Base-by-base conservation (phyloP, 169 alveolate species). In the Plasmodium malariae region DNA sequence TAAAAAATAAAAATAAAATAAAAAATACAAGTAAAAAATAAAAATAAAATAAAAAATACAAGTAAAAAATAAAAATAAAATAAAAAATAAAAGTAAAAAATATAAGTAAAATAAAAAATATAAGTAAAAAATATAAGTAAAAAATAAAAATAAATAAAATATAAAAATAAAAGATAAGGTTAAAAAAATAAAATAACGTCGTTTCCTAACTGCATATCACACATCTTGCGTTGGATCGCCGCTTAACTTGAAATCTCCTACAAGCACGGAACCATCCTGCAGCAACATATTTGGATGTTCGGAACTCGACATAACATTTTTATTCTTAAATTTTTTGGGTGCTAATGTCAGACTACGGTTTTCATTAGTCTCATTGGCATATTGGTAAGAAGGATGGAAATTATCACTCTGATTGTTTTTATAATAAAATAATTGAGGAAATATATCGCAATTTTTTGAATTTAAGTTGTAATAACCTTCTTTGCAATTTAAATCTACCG, bases 341-440 rank as follows among this genome's bases (percentile, higher is more conserved):
- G 43, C 43, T 11, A 9, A 28, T 40, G 37, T 21, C 11, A 9
- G 12, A 65, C 17, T 65, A n/a, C 7, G 9, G 4, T 6, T 30
- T 17, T 65, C 34, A n/a, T 1, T 14, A 32, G 19, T 65, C 49
- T 63, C 36, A 63, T 34, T 63, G 9, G 9, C n/a, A 34, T 63
- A 63, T 36, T n/a, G 26, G 32, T 63, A 63, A 40, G 51, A 5
- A 19, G 73, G 45, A 0, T 36, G 54, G 9, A 24, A 21, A 45
- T 28, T 12, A 43, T 43, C 21, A 28, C 28, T 69, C 2, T 43
- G 63, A 1, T 14, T 24, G 45, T 19, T 26, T 11, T 69, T 40
- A 24, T 69, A 48, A 45, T 69, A 69, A 48, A 69, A 69, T 24
- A 69, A 21, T 19, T 69, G 45, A 1, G 80, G 80, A 26, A 69